phyloP scores from a whole-genome alignment of 2,329 filamentous ascomycete genomes.

The Fusarium armeniacum region DNA sequence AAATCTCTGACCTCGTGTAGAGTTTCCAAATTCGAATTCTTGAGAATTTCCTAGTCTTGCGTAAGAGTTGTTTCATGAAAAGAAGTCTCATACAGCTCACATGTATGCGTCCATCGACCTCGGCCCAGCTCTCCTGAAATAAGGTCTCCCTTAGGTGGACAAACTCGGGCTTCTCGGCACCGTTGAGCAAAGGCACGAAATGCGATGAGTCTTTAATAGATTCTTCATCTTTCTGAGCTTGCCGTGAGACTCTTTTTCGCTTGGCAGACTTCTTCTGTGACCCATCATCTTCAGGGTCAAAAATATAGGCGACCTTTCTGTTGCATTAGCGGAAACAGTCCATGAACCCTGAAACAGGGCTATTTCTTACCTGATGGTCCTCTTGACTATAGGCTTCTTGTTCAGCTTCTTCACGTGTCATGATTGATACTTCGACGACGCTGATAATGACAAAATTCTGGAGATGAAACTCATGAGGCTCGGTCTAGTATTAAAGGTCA shows the following conservation, averaged over 20 bases:
- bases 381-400: constrained; percentile 55
- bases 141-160: constrained; percentile 68
- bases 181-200: constrained; percentile 69
- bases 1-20: constrained; percentile 71
- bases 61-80: constrained; percentile 45
- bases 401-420: constrained; percentile 45
- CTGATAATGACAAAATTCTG: background rate
- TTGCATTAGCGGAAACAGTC: constrained; percentile 33
- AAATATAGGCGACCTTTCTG: constrained; percentile 72
- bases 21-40: constrained; percentile 72
- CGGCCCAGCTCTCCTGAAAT: constrained; percentile 74
- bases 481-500: constrained; percentile 22
- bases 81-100: constrained; percentile 36
- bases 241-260: constrained; percentile 67
- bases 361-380: constrained; percentile 60
- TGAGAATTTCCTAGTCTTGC: constrained; percentile 64
- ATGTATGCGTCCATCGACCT: constrained; percentile 74
- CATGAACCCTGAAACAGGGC: background rate
- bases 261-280: constrained; percentile 63
- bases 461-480: constrained; percentile 28
- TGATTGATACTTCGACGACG: constrained; percentile 25
- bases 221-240: constrained; percentile 43
- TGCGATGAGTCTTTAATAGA: constrained; percentile 41
- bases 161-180: constrained; percentile 64
- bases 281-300: constrained; percentile 64